Percentiles rank a stretch among this genome's conserved stretches.
Evolutionary conservation across 2,329 filamentous ascomycete genomes (phyloP).

Genomic region (Trichoderma koningiopsis): DNA sequence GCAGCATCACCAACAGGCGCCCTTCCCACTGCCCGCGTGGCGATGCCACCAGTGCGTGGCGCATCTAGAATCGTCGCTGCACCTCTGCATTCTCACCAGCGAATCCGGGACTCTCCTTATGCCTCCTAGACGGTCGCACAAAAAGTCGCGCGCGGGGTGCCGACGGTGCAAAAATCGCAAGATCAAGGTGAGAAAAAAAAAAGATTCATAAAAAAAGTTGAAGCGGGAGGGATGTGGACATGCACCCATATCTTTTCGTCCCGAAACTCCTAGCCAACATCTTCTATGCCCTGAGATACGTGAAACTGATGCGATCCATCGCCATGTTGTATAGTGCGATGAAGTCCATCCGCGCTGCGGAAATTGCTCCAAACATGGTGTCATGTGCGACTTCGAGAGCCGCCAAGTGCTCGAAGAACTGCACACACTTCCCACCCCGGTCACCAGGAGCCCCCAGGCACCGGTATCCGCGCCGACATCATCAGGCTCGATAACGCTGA

Average conservation of each 20-base stretch:
- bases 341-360: slow-evolving; percentile 66
- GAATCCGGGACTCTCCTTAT: slow-evolving; percentile 43
- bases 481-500: slow-evolving; percentile 29
- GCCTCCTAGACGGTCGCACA: slow-evolving; percentile 68
- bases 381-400: slow-evolving; percentile 65
- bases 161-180: slow-evolving; percentile 67
- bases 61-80: slow-evolving; percentile 34
- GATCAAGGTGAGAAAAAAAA: slow-evolving; percentile 58
- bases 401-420: slow-evolving; percentile 51
- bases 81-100: slow-evolving; percentile 31
- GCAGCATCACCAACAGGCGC: slow-evolving; percentile 2
- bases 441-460: slow-evolving; percentile 28
- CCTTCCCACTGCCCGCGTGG: slow-evolving; percentile 33
- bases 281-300: background rate
- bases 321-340: slow-evolving; percentile 55
- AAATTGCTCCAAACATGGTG: slow-evolving; percentile 68
- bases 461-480: slow-evolving; percentile 22
- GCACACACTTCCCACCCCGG: slow-evolving; percentile 42
- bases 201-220: slow-evolving; percentile 24
- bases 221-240: background rate
- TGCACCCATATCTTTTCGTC: background rate
- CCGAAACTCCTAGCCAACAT: background rate
- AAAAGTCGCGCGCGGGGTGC: slow-evolving; percentile 69
- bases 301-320: background rate
- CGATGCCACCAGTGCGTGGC: slow-evolving; percentile 36